Evolutionary conservation across 495 filamentous ascomycete species (phyloP).

Genomic region (Ramalina intermedia): DNA sequence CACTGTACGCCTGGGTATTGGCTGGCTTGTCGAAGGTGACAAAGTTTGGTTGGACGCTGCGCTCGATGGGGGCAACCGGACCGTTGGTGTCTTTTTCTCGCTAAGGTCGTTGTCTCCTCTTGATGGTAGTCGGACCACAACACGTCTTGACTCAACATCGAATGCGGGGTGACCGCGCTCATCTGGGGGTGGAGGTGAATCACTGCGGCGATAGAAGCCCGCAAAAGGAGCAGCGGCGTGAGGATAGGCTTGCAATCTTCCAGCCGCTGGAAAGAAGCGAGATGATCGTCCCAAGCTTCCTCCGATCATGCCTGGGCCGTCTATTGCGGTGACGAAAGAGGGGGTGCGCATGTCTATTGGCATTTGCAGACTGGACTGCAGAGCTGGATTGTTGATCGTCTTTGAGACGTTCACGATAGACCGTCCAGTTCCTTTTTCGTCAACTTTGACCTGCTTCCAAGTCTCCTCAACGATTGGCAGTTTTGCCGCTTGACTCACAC

Average conservation of each 20-base stretch:
- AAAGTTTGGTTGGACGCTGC: constrained; percentile 14
- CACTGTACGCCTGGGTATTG: constrained; percentile 11
- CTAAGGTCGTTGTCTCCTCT: constrained; percentile 22
- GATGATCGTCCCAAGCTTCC: constrained; percentile 38
- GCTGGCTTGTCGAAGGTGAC: constrained; percentile 4
- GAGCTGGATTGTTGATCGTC: constrained; percentile 17
- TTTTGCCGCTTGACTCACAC: constrained; percentile 17
- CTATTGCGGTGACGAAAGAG: constrained; percentile 3
- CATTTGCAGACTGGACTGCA: constrained; percentile 18
- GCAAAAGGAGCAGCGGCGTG: constrained; percentile 8
- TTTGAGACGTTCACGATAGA: constrained; percentile 25
- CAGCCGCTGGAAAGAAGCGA: constrained; percentile 53
- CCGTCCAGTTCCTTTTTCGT: constrained; percentile 29
- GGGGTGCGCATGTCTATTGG: constrained; percentile 8
- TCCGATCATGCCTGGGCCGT: constrained; percentile 2
- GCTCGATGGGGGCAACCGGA: constrained; percentile 49
- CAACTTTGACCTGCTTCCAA: constrained; percentile 43
- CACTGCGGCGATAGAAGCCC: constrained; percentile 21
- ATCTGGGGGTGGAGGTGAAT: constrained; percentile 63
- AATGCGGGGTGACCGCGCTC: constrained; percentile 57
- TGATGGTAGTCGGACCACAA: constrained; percentile 53
- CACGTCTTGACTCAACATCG: constrained; percentile 45
- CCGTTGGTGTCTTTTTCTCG: constrained; percentile 32
- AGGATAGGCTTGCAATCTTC: constrained; percentile 11
- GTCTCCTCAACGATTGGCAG: constrained; percentile 44